Percentiles rank a stretch among this genome's conserved stretches.
Evolutionary conservation across 306 rosid genomes (phyloP).

Genomic region (Comarum palustre): DNA sequence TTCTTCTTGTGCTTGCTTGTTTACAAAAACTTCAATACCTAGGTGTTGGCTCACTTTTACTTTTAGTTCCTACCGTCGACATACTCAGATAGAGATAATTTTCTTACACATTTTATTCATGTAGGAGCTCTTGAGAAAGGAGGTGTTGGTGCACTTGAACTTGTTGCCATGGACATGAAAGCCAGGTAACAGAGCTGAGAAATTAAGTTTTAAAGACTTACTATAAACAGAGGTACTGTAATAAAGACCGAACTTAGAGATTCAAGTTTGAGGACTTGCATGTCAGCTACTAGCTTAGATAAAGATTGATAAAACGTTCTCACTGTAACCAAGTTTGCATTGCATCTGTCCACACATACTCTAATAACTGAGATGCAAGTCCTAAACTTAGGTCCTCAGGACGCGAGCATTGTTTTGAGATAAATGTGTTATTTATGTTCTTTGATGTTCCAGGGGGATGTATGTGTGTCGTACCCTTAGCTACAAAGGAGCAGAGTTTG

Average conservation of each 20-base stretch:
- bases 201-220: neutral
- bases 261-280: neutral
- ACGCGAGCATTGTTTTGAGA: neutral
- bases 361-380: conserved; percentile 10
- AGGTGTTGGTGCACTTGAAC: conserved; percentile 98
- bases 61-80: no score
- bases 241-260: conserved; percentile 4
- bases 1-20: neutral
- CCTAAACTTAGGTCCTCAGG: conserved; percentile 8
- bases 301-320: neutral
- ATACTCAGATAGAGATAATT: neutral
- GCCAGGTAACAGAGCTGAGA: conserved; percentile 62
- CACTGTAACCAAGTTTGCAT: neutral
- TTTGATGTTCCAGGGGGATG: conserved; percentile 77
- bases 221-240: neutral
- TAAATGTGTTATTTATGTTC: conserved; percentile 1
- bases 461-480: conserved; percentile 94
- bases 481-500: conserved; percentile 87
- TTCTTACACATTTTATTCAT: conserved; percentile 21
- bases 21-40: neutral
- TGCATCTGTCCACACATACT: neutral
- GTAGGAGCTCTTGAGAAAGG: conserved; percentile 93
- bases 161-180: conserved; percentile 99
- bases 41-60: neutral
- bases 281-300: neutral